These are phyloP conservation scores for Camelina sativa DNA, from an alignment of 345 rosid species.

Conservation along the genomic window DNA sequence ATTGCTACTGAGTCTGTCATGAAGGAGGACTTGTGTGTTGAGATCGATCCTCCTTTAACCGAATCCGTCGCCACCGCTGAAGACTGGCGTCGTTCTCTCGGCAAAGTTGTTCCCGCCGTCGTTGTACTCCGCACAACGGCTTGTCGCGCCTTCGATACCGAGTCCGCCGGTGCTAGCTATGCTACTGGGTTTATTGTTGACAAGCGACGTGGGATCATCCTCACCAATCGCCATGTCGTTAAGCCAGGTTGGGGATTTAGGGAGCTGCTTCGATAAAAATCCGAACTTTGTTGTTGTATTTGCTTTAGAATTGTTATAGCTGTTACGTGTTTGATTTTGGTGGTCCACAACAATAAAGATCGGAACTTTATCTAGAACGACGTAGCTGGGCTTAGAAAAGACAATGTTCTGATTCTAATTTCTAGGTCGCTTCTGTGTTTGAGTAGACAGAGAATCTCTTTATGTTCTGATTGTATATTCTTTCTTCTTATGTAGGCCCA, in stretches of 20 bases:
- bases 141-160: conserved; percentile 91
- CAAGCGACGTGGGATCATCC: conserved; percentile 86
- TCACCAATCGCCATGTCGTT: conserved; percentile 97
- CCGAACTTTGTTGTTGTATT: not conserved
- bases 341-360: conserved; percentile 14
- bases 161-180: conserved; percentile 70
- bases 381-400: not conserved
- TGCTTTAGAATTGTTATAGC: conserved; percentile 12
- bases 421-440: conserved; percentile 7
- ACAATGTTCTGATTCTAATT: conserved; percentile 9
- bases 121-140: conserved; percentile 86
- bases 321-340: conserved; percentile 22
- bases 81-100: conserved; percentile 84
- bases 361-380: not conserved
- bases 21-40: conserved; percentile 68
- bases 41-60: conserved; percentile 59
- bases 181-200: conserved; percentile 96
- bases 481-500: conserved; percentile 61
- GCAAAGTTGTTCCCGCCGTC: conserved; percentile 84
- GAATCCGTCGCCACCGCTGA: conserved; percentile 73
- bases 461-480: conserved; percentile 18
- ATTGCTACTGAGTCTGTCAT: conserved; percentile 53
- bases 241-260: conserved; percentile 55
- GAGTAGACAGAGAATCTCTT: conserved; percentile 11
- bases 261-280: no score